Evolutionary conservation across 2,329 filamentous ascomycete species (phyloP), one percentile per base, ranked within the genome.

Genomic region (Verticillium klebahnii): DNA sequence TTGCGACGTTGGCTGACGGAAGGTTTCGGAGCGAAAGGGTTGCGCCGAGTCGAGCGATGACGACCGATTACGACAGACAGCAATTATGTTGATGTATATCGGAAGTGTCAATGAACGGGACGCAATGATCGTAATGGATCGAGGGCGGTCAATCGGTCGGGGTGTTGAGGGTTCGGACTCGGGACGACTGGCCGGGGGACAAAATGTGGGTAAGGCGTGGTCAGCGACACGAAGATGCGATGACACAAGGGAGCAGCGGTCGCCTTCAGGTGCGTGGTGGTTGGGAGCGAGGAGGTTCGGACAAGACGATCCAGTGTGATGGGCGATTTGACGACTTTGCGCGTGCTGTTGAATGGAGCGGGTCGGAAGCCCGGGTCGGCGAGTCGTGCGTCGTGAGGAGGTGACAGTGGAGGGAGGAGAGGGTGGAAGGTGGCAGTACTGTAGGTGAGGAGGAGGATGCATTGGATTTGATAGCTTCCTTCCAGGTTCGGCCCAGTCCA

Each of bases 141-240:
- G 54, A 34, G 11, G 32, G 32, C 32, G 32, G 55, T 57, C 31
- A 23, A 17, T 23, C 17, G 32, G 32, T 57, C 31, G 14, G 29
- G 34, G 19, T 36, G 55, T 14, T 9, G 32, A 14, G 14, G 23
- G 37, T 39, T 11, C 34, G 36, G 39, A 50, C 57, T 58, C 17
- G 57, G 31, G 57, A 40, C 32, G 29, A 29, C 57, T 58, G 15
- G 23, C 40, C 17, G 31, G 23, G 39, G 39, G 39, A 31, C 23
- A 25, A 58, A 58, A 58, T 58, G 57, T 58, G 57, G 57, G 57
- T 58, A 50, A 31, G 14, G 12, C 25, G 36, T 58, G 37, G 57
- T 58, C 57, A 58, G 57, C 57, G 34, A 29, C 23, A 50, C 45
- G 34, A 37, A 36, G 55, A 58, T 58, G 39, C 37, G n/a, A 58